Conservation (phyloP, 1,284 basidiomycete genomes). For the Sanghuangporus sanghuang region DNA sequence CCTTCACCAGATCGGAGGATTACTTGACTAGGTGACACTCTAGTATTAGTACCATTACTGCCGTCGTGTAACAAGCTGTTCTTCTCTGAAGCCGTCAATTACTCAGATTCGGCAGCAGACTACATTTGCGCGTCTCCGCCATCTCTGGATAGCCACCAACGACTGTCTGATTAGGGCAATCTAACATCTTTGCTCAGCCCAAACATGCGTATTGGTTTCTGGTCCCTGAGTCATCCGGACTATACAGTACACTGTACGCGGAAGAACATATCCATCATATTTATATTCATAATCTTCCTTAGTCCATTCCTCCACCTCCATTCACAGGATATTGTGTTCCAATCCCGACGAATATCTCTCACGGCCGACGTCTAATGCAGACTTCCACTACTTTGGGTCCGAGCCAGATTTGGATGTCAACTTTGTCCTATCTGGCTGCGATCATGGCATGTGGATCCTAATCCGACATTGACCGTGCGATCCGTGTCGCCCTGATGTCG, state of each 20-base stretch:
- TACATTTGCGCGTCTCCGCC: not conserved
- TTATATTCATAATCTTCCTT: not conserved
- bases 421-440: constrained; percentile 65
- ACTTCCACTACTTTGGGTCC: constrained; percentile 43
- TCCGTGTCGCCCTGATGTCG: constrained; percentile 66
- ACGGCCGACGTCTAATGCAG: constrained; percentile 59
- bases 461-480: constrained; percentile 62
- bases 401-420: constrained; percentile 26
- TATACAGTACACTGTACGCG: constrained; percentile 73
- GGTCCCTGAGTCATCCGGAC: constrained; percentile 66
- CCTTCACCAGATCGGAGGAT: not conserved
- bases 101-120: not conserved
- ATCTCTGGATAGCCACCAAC: not conserved
- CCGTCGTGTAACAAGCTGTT: not conserved
- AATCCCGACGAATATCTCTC: constrained; percentile 73
- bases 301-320: not conserved
- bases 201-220: constrained; percentile 71
- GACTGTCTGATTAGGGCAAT: not conserved
- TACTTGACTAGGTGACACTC: not conserved
- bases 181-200: not conserved
- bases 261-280: not conserved
- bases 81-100: not conserved
- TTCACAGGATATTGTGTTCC: constrained; percentile 58
- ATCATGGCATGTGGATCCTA: constrained; percentile 73
- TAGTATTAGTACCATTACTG: not conserved